Evolutionary conservation across 116 monocot species (phyloP).

Genomic region (Posidonia oceanica): DNA sequence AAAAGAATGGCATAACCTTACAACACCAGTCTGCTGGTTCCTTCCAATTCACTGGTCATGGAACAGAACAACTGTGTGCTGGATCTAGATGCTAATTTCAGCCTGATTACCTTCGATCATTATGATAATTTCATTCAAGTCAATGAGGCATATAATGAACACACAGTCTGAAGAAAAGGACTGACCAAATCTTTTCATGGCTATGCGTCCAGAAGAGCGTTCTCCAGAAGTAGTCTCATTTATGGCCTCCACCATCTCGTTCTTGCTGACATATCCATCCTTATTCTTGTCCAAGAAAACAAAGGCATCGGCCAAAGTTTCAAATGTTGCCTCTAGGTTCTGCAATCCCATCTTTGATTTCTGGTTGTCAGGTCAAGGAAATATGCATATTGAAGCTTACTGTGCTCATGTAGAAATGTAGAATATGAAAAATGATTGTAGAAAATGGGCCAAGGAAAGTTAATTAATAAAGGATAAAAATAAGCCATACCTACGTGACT

Average conservation of each 20-base stretch:
- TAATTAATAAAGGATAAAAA: too few species aligned
- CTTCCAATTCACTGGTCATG: too few species aligned
- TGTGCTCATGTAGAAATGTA: background rate
- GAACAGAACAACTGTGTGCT: too few species aligned
- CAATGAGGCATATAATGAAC: background rate
- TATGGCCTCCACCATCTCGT: constrained; percentile 76
- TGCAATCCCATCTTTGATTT: constrained; percentile 58
- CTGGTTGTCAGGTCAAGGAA: constrained; percentile 41
- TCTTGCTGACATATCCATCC: constrained; percentile 90
- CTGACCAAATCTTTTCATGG: constrained; percentile 91
- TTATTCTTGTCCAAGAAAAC: constrained; percentile 96
- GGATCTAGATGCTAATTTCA: too few species aligned
- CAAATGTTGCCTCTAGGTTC: constrained; percentile 67
- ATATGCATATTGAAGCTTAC: background rate
- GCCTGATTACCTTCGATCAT: too few species aligned
- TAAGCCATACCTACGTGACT: too few species aligned
- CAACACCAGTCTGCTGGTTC: too few species aligned
- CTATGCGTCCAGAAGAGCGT: constrained; percentile 81
- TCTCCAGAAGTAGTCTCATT: constrained; percentile 64
- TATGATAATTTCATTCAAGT: too few species aligned
- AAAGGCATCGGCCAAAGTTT: constrained; percentile 76
- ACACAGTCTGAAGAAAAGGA: background rate
- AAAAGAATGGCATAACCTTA: too few species aligned
- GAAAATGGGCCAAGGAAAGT: background rate
- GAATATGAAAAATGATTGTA: background rate